These are phyloP conservation scores for Globisporangium recalcitrans DNA, from an alignment of 352 stramenopile species.

Conservation along the genomic window DNA sequence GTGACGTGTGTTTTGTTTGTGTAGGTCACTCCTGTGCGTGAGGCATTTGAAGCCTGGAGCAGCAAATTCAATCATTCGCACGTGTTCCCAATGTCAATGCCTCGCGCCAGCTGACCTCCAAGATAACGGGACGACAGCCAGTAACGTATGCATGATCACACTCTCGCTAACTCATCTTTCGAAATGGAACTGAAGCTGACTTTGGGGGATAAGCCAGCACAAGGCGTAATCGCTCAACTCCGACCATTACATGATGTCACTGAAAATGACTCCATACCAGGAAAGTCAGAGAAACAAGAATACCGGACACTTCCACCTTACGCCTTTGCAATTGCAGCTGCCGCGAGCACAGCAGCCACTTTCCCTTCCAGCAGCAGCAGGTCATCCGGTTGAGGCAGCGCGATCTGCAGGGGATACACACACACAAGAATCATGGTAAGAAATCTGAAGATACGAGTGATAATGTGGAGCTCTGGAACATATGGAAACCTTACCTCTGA, in stretches of 20 bases:
- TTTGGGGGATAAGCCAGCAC: background rate
- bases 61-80: constrained; percentile 44
- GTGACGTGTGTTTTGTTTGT: constrained; percentile 6
- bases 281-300: background rate
- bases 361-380: constrained; percentile 58
- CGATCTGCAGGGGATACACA: constrained; percentile 35
- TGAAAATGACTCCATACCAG: background rate
- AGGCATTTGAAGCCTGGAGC: constrained; percentile 52
- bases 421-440: constrained; percentile 9
- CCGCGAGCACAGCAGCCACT: constrained; percentile 43
- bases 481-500: too few species aligned
- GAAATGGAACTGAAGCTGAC: background rate
- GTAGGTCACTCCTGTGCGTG: constrained; percentile 40
- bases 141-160: background rate
- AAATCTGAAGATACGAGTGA: background rate
- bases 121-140: background rate
- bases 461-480: too few species aligned
- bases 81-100: constrained; percentile 24
- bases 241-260: background rate
- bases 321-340: constrained; percentile 35
- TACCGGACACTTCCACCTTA: constrained; percentile 15
- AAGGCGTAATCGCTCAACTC: too few species aligned
- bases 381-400: constrained; percentile 58
- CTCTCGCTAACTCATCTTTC: background rate
- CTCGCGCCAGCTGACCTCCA: background rate